Percentiles rank a stretch among this genome's conserved stretches.
Conservation (phyloP, 106 monocot genomes). For the Narthecium ossifragum region DNA sequence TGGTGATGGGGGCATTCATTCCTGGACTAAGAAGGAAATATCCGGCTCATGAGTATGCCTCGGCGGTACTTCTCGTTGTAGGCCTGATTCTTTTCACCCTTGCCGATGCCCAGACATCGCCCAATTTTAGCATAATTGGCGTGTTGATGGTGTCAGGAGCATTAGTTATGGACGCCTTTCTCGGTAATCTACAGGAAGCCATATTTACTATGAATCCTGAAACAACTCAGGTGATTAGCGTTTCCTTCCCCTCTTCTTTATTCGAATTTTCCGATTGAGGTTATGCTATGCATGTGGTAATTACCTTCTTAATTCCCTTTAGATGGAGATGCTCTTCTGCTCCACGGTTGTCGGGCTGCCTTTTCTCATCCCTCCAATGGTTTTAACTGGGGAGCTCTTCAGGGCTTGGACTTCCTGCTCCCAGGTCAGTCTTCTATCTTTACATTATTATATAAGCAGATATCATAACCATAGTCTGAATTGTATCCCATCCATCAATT, state of each 20-base stretch:
- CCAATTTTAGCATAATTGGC: slow-evolving; percentile 78
- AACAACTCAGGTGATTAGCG: slow-evolving; percentile 67
- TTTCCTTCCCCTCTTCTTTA: background rate
- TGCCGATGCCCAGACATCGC: slow-evolving; percentile 82
- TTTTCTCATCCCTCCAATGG: slow-evolving; percentile 71
- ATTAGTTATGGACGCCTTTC: slow-evolving; percentile 83
- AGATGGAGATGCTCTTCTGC: slow-evolving; percentile 98
- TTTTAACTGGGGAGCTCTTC: slow-evolving; percentile 78
- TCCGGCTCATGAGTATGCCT: slow-evolving; percentile 74
- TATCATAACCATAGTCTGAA: too few species aligned
- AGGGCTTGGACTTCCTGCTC: slow-evolving; percentile 78
- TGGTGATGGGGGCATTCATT: slow-evolving; percentile 96
- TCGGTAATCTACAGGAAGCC: slow-evolving; percentile 92
- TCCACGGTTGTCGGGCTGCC: slow-evolving; percentile 82
- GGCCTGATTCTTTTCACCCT: slow-evolving; percentile 88
- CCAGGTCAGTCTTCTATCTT: slow-evolving; percentile 37
- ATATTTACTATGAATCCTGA: slow-evolving; percentile 87
- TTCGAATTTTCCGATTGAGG: background rate
- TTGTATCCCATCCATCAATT: too few species aligned
- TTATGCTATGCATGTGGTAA: slow-evolving; percentile 2
- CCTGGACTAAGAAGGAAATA: slow-evolving; percentile 87
- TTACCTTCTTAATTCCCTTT: background rate
- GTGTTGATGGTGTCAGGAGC: slow-evolving; percentile 83
- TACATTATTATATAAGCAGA: too few species aligned
- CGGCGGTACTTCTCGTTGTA: slow-evolving; percentile 69